These are phyloP conservation scores for Endocarpon pusillum DNA, from an alignment of 495 filamentous ascomycete species.

Conservation along the genomic window DNA sequence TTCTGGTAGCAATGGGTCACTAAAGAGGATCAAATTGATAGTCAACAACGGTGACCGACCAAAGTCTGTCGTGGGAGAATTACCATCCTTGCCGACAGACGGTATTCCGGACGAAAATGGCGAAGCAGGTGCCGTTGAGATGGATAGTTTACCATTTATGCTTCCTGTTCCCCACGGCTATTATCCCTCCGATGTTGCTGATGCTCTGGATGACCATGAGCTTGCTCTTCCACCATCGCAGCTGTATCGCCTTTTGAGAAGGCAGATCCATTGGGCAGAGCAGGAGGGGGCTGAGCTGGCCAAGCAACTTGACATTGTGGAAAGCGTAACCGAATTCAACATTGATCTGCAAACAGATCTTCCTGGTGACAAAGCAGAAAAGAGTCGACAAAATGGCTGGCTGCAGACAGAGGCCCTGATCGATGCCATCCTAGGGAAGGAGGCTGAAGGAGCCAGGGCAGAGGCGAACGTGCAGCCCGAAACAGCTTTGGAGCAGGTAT, in stretches of 20 bases:
- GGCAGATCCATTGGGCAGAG: constrained; percentile 68
- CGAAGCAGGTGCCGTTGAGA: constrained; percentile 2
- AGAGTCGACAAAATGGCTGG: too few species aligned
- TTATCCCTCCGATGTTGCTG: constrained; percentile 39
- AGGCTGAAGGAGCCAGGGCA: too few species aligned
- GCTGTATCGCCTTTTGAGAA: constrained; percentile 54
- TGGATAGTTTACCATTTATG: not conserved
- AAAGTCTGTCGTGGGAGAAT: constrained; percentile 27
- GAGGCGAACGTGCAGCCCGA: too few species aligned
- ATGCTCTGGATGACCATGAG: constrained; percentile 51
- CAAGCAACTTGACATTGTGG: constrained; percentile 26
- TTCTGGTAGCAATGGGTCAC: not conserved
- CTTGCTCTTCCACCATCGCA: constrained; percentile 47
- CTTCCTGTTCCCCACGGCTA: constrained; percentile 5
- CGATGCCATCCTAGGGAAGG: too few species aligned
- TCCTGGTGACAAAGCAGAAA: too few species aligned
- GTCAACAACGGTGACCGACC: constrained; percentile 29
- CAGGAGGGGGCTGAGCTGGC: constrained; percentile 47
- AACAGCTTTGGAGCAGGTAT: too few species aligned
- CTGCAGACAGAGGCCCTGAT: too few species aligned
- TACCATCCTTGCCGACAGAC: constrained; percentile 21
- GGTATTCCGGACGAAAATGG: constrained; percentile 4
- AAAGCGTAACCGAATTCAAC: too few species aligned
- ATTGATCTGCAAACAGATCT: too few species aligned
- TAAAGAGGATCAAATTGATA: constrained; percentile 31